Conservation (phyloP, 805 yeast species). For the Schwanniomyces pseudopolymorphus region DNA sequence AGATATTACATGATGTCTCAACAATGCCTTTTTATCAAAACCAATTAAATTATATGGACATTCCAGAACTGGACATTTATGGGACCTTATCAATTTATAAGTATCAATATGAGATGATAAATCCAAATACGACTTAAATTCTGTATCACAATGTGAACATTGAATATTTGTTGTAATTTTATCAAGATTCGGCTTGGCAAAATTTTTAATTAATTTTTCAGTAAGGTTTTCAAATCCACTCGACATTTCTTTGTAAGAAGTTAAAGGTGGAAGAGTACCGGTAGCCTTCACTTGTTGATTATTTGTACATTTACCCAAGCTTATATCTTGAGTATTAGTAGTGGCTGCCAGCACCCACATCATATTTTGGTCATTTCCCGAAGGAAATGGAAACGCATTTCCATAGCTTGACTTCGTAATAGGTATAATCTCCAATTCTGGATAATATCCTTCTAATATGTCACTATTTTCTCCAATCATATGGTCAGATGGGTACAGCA, state of each 20-base stretch:
- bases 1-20: slow-evolving; percentile 27
- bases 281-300: not conserved
- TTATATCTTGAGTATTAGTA: not conserved
- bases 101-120: slow-evolving; percentile 21
- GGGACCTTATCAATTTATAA: slow-evolving; percentile 11
- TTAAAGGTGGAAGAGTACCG: not conserved
- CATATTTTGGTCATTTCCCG: not conserved
- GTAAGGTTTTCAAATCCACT: not conserved
- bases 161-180: not conserved
- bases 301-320: not conserved
- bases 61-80: slow-evolving; percentile 25
- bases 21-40: slow-evolving; percentile 24
- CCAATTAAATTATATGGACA: slow-evolving; percentile 34
- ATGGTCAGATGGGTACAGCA: not conserved
- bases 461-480: not conserved
- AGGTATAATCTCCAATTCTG: not conserved
- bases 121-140: slow-evolving; percentile 6
- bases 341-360: not conserved
- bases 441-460: not conserved
- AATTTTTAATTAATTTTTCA: slow-evolving; percentile 3
- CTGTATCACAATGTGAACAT: slow-evolving; percentile 8
- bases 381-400: not conserved
- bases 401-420: not conserved
- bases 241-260: not conserved
- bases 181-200: not conserved